Percentiles rank a stretch among this genome's conserved stretches.
phyloP scores from a whole-genome alignment of 306 rosid species.

The Hippophae rhamnoides region DNA sequence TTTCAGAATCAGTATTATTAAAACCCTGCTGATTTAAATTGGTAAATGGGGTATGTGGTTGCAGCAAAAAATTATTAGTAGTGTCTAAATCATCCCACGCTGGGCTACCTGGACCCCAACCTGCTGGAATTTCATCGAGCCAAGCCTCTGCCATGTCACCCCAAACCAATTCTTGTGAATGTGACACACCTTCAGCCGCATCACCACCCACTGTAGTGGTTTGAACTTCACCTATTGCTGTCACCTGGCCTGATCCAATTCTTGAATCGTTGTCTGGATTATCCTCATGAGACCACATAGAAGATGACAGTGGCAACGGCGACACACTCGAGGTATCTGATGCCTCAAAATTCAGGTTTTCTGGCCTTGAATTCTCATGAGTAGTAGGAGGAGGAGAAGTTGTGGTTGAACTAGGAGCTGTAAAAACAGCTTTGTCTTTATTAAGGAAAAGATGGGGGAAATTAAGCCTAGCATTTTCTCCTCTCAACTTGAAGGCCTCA shows the following conservation, averaged over 20 bases:
- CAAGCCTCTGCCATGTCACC: constrained; percentile 81
- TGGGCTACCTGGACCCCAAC: constrained; percentile 96
- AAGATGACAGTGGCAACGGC: constrained; percentile 3
- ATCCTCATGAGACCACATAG: constrained; percentile 18
- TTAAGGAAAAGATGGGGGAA: constrained; percentile 70
- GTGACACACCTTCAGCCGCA: constrained; percentile 31
- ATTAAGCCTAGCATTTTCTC: constrained; percentile 91
- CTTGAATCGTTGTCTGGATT: constrained; percentile 39
- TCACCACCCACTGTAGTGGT: constrained; percentile 4
- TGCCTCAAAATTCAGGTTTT: constrained; percentile 11
- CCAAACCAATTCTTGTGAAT: constrained; percentile 68
- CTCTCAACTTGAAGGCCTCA: constrained; percentile 83
- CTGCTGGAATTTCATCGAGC: constrained; percentile 73
- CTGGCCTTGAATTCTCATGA: constrained; percentile 11
- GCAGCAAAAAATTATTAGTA: constrained; percentile 44
- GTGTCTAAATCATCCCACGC: constrained; percentile 88
- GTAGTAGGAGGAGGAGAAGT: constrained; percentile 21
- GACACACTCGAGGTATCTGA: constrained; percentile 20
- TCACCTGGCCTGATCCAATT: constrained; percentile 37
- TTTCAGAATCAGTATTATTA: constrained; percentile 19
- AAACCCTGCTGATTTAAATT: constrained; percentile 16
- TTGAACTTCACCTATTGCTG: constrained; percentile 27
- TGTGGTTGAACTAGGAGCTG: constrained; percentile 22
- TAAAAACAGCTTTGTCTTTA: constrained; percentile 31
- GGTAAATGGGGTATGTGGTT: constrained; percentile 35